A percentile compares a stretch with the other conserved stretches of the same genome.
Evolutionary conservation across 2,329 filamentous ascomycete species (phyloP).

Genomic region (Alternaria alternata): DNA sequence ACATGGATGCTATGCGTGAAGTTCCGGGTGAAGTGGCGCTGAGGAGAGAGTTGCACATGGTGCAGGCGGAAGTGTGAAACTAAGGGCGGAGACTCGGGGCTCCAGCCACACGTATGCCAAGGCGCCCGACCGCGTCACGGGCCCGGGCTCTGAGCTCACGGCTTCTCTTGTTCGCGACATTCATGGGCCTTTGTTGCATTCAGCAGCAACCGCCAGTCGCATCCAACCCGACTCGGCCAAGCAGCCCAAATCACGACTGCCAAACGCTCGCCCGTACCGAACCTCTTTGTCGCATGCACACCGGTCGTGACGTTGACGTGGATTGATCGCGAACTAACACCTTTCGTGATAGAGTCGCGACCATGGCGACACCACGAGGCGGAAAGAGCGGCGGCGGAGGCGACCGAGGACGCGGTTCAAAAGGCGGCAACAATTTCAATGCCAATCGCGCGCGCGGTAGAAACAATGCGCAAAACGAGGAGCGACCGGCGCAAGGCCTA

Average conservation of each 20-base stretch:
- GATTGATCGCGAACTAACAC: constrained; percentile 21
- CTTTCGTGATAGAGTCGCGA: constrained; percentile 26
- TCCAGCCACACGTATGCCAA: constrained; percentile 17
- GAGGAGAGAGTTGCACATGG: neutral
- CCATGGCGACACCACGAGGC: constrained; percentile 41
- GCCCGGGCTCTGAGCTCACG: constrained; percentile 15
- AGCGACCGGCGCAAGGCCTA: constrained; percentile 20
- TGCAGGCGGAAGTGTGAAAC: neutral
- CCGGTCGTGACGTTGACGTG: constrained; percentile 4
- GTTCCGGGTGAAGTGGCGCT: neutral
- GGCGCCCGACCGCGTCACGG: constrained; percentile 20
- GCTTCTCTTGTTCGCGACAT: constrained; percentile 24
- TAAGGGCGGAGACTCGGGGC: neutral
- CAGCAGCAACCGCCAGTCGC: constrained; percentile 32
- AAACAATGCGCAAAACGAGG: constrained; percentile 21
- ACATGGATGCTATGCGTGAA: neutral
- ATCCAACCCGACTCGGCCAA: constrained; percentile 27
- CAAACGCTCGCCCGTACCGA: neutral
- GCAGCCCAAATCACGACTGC: constrained; percentile 5
- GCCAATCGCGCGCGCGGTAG: constrained; percentile 26
- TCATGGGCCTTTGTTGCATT: constrained; percentile 29
- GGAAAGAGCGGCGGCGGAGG: constrained; percentile 27
- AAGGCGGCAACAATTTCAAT: constrained; percentile 14
- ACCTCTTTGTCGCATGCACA: constrained; percentile 2
- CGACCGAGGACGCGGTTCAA: constrained; percentile 25